phyloP scores from a whole-genome alignment of 345 rosid genomes.

The Mangifera indica region DNA sequence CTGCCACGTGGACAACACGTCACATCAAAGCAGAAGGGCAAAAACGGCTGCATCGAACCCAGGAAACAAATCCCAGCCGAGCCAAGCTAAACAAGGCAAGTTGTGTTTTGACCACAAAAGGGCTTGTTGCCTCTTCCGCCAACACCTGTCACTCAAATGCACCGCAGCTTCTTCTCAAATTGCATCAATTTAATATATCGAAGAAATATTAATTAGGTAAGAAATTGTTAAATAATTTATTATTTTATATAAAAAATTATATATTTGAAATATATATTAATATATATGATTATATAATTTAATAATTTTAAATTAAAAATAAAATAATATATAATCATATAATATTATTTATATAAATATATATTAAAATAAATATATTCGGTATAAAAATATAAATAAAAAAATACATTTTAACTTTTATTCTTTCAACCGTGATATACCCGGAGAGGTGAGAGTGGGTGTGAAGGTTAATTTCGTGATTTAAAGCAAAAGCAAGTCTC shows the following conservation, averaged over 20 bases:
- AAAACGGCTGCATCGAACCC: slow-evolving; percentile 13
- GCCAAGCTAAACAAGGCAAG: not conserved
- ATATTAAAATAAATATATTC: no score
- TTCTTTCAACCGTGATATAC: no score
- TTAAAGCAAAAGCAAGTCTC: slow-evolving; percentile 10
- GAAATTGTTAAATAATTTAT: no score
- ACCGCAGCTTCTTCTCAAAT: slow-evolving; percentile 27
- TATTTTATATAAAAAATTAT: no score
- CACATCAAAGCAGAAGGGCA: not conserved
- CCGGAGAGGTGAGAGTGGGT: no score
- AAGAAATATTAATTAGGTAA: rapidly evolving
- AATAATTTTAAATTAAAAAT: no score
- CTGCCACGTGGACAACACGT: slow-evolving; percentile 29
- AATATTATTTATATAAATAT: no score
- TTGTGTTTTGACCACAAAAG: slow-evolving; percentile 12
- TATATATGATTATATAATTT: no score
- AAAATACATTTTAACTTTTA: no score
- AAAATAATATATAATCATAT: no score
- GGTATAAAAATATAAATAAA: no score
- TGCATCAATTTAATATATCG: not conserved
- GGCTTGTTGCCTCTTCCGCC: slow-evolving; percentile 8
- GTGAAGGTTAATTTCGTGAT: slow-evolving; percentile 19
- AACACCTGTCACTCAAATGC: slow-evolving; percentile 39
- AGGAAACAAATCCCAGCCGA: slow-evolving; percentile 9
- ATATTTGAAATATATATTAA: no score